Conservation (phyloP, 371 early-diverging fungal genomes). For the Mucor mucedo region DNA sequence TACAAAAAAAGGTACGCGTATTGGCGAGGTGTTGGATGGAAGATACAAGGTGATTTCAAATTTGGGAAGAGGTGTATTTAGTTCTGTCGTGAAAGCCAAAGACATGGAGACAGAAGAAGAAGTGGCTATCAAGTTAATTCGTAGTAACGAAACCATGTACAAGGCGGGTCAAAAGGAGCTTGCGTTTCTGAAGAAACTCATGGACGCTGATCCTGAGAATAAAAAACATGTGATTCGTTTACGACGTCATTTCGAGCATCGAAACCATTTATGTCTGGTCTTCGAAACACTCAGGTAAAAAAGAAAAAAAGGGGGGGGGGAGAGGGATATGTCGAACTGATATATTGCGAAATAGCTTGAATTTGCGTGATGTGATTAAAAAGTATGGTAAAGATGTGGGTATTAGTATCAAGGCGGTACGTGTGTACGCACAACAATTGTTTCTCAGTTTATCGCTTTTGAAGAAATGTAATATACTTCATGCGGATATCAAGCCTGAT, state of each 20-base stretch:
- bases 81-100: constrained; percentile 87
- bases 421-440: constrained; percentile 90
- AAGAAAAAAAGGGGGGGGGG: constrained; percentile 37
- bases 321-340: too few relatives aligned
- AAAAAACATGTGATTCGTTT: constrained; percentile 88
- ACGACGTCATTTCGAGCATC: constrained; percentile 86
- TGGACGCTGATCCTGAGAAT: constrained; percentile 83
- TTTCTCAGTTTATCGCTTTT: constrained; percentile 86
- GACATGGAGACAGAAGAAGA: constrained; percentile 73
- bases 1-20: constrained; percentile 60
- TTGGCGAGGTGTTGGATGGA: constrained; percentile 84
- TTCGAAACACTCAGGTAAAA: constrained; percentile 81
- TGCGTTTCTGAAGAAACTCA: constrained; percentile 81
- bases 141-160: constrained; percentile 95
- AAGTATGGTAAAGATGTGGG: constrained; percentile 94
- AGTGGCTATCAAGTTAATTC: constrained; percentile 96
- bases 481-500: constrained; percentile 98
- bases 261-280: constrained; percentile 90
- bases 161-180: constrained; percentile 93
- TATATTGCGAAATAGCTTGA: constrained; percentile 64
- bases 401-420: constrained; percentile 90
- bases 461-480: constrained; percentile 83
- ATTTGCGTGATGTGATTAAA: constrained; percentile 91
- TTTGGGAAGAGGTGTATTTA: constrained; percentile 95
- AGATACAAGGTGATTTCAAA: constrained; percentile 85